Base-by-base conservation (phyloP, 129 eudicot genomes). In the Ambrosia artemisiifolia region DNA sequence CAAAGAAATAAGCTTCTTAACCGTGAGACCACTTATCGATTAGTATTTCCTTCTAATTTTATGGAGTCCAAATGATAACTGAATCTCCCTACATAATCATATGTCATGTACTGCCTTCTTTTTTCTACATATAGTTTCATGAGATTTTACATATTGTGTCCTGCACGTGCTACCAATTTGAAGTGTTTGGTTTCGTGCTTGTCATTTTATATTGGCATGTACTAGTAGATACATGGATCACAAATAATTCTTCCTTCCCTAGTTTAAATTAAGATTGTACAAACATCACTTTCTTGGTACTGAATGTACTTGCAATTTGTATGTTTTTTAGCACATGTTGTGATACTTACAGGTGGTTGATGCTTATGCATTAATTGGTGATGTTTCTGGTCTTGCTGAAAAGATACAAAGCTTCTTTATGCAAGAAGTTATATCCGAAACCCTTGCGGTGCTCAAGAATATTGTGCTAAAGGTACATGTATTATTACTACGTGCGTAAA, bases 291-390 rank as follows among this genome's bases (percentile, higher is more conserved):
- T 77, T 20, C 28, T 55, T 75, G 59, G 56, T 68, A 35, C 32
- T 35, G 7, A 61, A 28, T 62, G 28, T 17, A 55, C 66, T 5
- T 71, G 9, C 65, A 11, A 56, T 71, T 38, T 59, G 28, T 72
- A 42, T 57, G 92, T 84, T 88, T 63, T 7, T 35, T 63, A 28
- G 30, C 30, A 34, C 47, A 35, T 67, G 44, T 69, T 70, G 16
- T 19, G 24, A 34, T 65, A 2, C 55, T 80, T 77, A 63, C 87
- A 95, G 99, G 99, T 91, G 76, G 90, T 95, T 46, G 99, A 95
- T 83, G 97, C 99, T 42, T 95, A 95, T 83, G 99, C 99, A 44
- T 82, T 95, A 20, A 90, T 95, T 74, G 99, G 96, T 65, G 99
- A 95, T 85, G 96, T 95, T 75, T 78, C 99, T 73, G 97, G 97